Conservation (phyloP, 1,139 yeast genomes). For the Nakaseomyces kungkrabaensis region DNA sequence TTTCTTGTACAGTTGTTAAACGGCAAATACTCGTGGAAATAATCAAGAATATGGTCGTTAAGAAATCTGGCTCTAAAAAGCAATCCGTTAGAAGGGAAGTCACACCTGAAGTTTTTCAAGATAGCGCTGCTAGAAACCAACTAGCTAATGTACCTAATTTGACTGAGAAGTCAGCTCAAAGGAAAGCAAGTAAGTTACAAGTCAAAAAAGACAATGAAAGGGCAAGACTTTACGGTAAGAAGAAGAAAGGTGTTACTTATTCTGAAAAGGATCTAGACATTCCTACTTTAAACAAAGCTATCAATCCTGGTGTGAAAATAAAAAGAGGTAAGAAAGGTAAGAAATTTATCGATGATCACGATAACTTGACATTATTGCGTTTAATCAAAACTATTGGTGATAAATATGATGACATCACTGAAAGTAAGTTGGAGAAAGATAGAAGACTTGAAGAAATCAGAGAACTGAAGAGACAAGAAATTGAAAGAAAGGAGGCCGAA, state of each 20-base stretch:
- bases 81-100: constrained; percentile 49
- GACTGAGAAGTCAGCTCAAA: constrained; percentile 49
- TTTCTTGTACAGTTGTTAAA: too few species aligned
- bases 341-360: constrained; percentile 70
- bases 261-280: constrained; percentile 69
- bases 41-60: background rate
- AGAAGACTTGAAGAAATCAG: constrained; percentile 83
- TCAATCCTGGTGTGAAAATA: constrained; percentile 75
- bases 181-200: constrained; percentile 41
- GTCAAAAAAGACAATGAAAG: constrained; percentile 59
- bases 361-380: constrained; percentile 52
- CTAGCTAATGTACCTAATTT: constrained; percentile 52
- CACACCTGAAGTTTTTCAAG: constrained; percentile 57
- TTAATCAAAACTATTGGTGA: constrained; percentile 76
- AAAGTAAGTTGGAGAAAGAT: constrained; percentile 83
- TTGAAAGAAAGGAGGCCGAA: constrained; percentile 69
- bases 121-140: constrained; percentile 56
- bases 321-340: constrained; percentile 86
- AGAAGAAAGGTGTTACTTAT: constrained; percentile 51
- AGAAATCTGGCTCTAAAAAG: constrained; percentile 8
- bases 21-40: too few species aligned
- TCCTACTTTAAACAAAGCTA: constrained; percentile 72
- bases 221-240: constrained; percentile 59
- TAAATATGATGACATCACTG: constrained; percentile 69
- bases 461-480: constrained; percentile 75